phyloP scores from a whole-genome alignment of 495 filamentous ascomycete species.

The Podospora bellae-mahoneyi region DNA sequence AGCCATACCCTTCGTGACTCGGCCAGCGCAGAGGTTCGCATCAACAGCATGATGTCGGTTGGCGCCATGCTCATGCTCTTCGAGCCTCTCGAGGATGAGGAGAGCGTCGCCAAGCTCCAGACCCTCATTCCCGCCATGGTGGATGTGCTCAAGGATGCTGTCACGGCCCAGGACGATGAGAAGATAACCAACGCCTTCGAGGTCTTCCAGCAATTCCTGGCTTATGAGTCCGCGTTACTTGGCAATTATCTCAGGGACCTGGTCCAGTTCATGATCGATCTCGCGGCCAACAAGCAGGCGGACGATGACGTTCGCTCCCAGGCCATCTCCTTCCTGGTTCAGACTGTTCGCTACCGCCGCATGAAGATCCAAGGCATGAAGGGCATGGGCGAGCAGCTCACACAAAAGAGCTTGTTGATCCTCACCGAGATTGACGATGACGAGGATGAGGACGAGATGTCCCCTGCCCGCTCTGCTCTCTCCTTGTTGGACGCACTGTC shows the following conservation, averaged over 20 bases:
- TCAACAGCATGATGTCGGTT: conserved; percentile 93
- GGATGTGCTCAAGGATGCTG: conserved; percentile 74
- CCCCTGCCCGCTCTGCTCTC: conserved; percentile 82
- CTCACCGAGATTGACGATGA: conserved; percentile 79
- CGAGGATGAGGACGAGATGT: conserved; percentile 89
- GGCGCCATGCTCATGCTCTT: conserved; percentile 84
- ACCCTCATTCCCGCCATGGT: conserved; percentile 84
- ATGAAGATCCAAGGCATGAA: conserved; percentile 87
- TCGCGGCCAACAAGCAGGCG: conserved; percentile 67
- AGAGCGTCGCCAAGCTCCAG: conserved; percentile 69
- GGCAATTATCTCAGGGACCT: conserved; percentile 85
- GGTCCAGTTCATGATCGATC: conserved; percentile 88
- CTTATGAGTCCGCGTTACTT: conserved; percentile 81
- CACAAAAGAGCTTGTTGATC: conserved; percentile 78
- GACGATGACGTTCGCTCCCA: conserved; percentile 85
- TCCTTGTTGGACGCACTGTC: conserved; percentile 85
- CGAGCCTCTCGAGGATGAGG: conserved; percentile 75
- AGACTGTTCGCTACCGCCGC: conserved; percentile 84
- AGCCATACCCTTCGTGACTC: conserved; percentile 82
- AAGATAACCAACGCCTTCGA: conserved; percentile 86
- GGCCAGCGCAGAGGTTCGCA: conserved; percentile 83
- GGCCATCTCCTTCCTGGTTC: conserved; percentile 89
- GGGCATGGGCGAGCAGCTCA: conserved; percentile 77
- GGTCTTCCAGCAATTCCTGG: conserved; percentile 93
- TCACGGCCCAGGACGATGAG: conserved; percentile 77